These are phyloP conservation scores for Colletotrichum tamarilloi DNA, from an alignment of 2,329 filamentous ascomycete genomes.

Conservation along the genomic window DNA sequence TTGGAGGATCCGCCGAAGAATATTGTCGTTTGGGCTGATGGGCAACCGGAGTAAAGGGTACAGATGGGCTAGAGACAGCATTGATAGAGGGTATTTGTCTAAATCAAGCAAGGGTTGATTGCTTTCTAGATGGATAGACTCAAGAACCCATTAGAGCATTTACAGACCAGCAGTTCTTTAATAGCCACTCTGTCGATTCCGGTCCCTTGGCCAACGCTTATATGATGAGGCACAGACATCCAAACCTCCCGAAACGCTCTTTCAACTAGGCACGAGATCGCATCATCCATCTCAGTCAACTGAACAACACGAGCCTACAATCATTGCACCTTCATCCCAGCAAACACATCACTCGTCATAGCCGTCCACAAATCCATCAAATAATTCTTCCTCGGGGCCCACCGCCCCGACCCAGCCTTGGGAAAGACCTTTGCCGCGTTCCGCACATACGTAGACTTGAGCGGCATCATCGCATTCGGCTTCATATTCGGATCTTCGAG, in stretches of 20 bases:
- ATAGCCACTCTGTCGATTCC: not conserved
- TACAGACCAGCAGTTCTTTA: not conserved
- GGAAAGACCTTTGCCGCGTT: conserved; percentile 55
- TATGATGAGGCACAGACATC: not conserved
- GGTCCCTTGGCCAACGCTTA: not conserved
- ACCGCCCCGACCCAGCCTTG: conserved; percentile 53
- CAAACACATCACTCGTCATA: conserved; percentile 8
- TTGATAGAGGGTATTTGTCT: not conserved
- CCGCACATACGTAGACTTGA: conserved; percentile 64
- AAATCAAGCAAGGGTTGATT: not conserved
- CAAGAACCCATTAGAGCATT: not conserved
- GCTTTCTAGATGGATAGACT: not conserved
- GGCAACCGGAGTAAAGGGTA: conserved; percentile 27
- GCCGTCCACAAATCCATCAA: conserved; percentile 16
- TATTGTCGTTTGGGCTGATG: conserved; percentile 60
- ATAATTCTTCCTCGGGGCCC: conserved; percentile 30
- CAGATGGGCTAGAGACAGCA: not conserved
- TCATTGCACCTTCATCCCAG: not conserved
- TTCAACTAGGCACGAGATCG: too few species aligned
- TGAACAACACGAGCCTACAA: too few species aligned
- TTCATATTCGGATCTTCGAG: conserved; percentile 51
- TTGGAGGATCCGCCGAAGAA: conserved; percentile 52
- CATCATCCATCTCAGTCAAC: not conserved
- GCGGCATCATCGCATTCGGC: conserved; percentile 51
- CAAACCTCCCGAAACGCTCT: not conserved